These are phyloP conservation scores for Perilla frutescens DNA, from an alignment of 257 asterid species.

Conservation along the genomic window DNA sequence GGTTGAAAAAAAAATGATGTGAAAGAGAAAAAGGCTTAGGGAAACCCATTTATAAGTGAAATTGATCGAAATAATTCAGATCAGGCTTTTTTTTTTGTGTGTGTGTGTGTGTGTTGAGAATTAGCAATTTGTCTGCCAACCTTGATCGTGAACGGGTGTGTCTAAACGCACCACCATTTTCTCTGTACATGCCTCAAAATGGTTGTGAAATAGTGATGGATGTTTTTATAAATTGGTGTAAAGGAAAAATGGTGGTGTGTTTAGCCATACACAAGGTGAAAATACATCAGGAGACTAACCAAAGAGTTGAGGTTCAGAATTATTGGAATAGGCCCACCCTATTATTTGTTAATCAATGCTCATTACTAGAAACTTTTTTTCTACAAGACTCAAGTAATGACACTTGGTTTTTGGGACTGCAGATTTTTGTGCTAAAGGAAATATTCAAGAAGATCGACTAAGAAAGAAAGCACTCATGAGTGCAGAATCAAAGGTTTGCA, in stretches of 20 bases:
- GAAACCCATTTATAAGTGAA: not conserved
- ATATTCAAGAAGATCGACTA: constrained; percentile 16
- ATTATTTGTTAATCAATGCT: not conserved
- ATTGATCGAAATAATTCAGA: not conserved
- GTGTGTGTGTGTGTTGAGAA: not conserved
- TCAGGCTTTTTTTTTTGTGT: no score
- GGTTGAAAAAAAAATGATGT: constrained; percentile 6
- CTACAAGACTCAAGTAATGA: not conserved
- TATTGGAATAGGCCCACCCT: not conserved
- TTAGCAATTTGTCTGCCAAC: constrained; percentile 1
- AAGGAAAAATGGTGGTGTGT: not conserved
- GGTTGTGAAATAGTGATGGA: not conserved
- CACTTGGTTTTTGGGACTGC: not conserved
- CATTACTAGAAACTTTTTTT: not conserved
- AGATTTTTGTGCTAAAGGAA: constrained; percentile 18
- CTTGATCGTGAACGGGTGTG: not conserved
- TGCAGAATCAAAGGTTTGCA: constrained; percentile 21
- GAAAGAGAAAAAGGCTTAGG: constrained; percentile 17
- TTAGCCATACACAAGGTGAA: not conserved
- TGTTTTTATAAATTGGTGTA: not conserved
- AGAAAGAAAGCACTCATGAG: not conserved
- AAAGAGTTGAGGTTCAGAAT: not conserved
- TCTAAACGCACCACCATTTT: not conserved
- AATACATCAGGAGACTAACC: not conserved
- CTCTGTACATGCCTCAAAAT: not conserved